Percentiles rank a stretch among this genome's conserved stretches.
phyloP scores from a whole-genome alignment of 805 yeast genomes.

The Priceomyces melissophilus region DNA sequence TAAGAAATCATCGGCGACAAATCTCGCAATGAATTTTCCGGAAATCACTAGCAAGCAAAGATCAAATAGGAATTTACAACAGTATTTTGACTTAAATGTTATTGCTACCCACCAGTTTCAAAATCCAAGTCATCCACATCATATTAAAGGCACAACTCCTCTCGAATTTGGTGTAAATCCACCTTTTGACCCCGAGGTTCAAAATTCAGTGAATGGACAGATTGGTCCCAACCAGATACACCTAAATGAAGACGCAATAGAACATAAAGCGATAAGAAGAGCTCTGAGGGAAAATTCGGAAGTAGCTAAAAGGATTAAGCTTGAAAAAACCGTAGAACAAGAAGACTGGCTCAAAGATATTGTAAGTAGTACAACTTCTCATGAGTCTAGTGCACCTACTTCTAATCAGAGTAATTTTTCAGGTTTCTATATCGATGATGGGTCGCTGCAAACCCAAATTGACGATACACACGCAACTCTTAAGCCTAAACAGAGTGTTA shows the following conservation, averaged over 20 bases:
- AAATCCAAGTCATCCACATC: slow-evolving; percentile 38
- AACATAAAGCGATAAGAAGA: slow-evolving; percentile 2
- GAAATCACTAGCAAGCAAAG: slow-evolving; percentile 8
- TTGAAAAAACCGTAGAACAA: slow-evolving; percentile 4
- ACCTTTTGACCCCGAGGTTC: slow-evolving; percentile 12
- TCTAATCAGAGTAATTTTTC: slow-evolving; percentile 36
- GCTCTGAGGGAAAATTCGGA: not conserved
- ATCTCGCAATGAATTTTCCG: not conserved
- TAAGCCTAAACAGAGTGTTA: slow-evolving; percentile 62
- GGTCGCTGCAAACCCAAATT: slow-evolving; percentile 13
- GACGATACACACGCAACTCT: slow-evolving; percentile 59
- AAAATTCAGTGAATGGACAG: slow-evolving; percentile 7
- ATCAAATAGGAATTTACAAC: slow-evolving; percentile 11
- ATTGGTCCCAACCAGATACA: not conserved
- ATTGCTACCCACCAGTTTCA: slow-evolving; percentile 25
- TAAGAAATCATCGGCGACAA: not conserved
- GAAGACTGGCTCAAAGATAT: slow-evolving; percentile 69
- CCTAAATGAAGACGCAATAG: slow-evolving; percentile 1
- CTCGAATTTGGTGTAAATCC: slow-evolving; percentile 26
- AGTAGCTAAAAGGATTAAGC: slow-evolving; percentile 3
- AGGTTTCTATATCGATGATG: slow-evolving; percentile 39
- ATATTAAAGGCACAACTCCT: slow-evolving; percentile 40
- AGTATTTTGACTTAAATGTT: slow-evolving; percentile 16
- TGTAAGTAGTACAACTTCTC: slow-evolving; percentile 62
- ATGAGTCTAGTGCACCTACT: slow-evolving; percentile 38